Evolutionary conservation across 371 early-diverging fungal genomes (phyloP).

Genomic region (Mortierella sp.): DNA sequence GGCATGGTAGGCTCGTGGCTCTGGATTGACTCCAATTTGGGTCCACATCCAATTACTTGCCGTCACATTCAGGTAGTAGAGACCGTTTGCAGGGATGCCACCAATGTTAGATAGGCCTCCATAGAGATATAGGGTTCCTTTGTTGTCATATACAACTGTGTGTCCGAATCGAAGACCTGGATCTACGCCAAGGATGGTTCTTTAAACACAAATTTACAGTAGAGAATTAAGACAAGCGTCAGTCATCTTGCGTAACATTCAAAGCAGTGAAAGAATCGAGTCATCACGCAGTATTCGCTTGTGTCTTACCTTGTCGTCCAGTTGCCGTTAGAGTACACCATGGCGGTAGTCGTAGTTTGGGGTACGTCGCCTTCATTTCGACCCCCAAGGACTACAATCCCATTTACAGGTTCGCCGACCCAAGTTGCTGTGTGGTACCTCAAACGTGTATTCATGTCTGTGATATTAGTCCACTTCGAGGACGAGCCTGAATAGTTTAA

Average conservation of each 20-base stretch:
- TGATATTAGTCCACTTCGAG: conserved; percentile 6
- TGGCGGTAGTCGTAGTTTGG: neutral
- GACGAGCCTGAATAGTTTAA: neutral
- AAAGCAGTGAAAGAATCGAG: neutral
- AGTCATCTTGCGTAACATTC: neutral
- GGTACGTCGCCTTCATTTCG: neutral
- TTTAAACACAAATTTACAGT: too few species aligned
- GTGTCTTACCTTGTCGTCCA: neutral
- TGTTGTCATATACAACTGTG: conserved; percentile 13
- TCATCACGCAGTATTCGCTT: neutral
- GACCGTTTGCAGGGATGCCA: conserved; percentile 9
- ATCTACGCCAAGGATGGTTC: neutral
- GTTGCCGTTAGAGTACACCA: neutral
- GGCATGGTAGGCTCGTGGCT: conserved; percentile 47
- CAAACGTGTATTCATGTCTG: neutral
- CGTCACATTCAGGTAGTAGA: conserved; percentile 22
- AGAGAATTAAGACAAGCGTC: neutral
- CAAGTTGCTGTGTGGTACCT: conserved; percentile 42
- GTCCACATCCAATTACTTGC: conserved; percentile 22
- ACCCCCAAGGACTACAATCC: conserved; percentile 38
- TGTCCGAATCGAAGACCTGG: conserved; percentile 30
- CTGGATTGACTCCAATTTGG: conserved; percentile 14
- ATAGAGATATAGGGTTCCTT: conserved; percentile 27
- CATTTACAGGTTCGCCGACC: conserved; percentile 15
- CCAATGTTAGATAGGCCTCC: conserved; percentile 16